Conservation (phyloP, 2,329 filamentous ascomycete genomes). For the Penicillium sp. region DNA sequence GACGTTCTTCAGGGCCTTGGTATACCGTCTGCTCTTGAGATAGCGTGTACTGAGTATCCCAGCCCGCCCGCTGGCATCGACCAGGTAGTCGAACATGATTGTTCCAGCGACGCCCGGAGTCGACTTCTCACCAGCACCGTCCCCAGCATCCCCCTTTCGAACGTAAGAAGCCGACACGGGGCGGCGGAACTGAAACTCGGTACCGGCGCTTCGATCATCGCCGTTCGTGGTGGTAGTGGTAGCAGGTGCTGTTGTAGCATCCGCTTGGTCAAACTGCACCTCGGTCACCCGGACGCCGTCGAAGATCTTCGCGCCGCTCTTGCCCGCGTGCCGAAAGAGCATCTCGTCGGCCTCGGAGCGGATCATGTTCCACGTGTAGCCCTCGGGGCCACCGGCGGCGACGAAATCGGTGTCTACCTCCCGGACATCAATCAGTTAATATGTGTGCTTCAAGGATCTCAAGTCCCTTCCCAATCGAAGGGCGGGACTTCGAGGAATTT, state of each 20-base stretch:
- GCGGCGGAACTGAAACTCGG: too few relatives aligned
- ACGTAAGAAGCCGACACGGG: too few relatives aligned
- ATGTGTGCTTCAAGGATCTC: too few relatives aligned
- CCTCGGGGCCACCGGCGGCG: conserved; percentile 25
- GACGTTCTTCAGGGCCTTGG: conserved; percentile 55
- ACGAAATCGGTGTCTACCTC: conserved; percentile 34
- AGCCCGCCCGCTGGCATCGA: conserved; percentile 55
- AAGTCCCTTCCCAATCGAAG: too few relatives aligned
- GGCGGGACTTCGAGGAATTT: too few relatives aligned
- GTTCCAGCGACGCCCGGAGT: conserved; percentile 31
- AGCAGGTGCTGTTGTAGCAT: too few relatives aligned
- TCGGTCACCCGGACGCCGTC: conserved; percentile 11
- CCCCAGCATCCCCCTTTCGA: too few relatives aligned
- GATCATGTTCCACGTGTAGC: conserved; percentile 36
- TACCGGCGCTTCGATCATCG: too few relatives aligned
- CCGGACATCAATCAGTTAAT: too few relatives aligned
- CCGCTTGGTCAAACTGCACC: background rate
- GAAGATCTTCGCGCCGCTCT: conserved; percentile 28
- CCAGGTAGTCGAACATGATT: conserved; percentile 54
- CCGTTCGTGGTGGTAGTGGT: too few relatives aligned
- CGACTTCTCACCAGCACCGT: too few relatives aligned
- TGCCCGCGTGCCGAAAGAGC: conserved; percentile 33
- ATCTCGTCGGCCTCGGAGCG: conserved; percentile 37
- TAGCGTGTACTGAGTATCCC: conserved; percentile 52
- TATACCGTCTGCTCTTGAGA: conserved; percentile 54